Evolutionary conservation across 495 filamentous ascomycete genomes (phyloP).

Genomic region (Letharia lupina): DNA sequence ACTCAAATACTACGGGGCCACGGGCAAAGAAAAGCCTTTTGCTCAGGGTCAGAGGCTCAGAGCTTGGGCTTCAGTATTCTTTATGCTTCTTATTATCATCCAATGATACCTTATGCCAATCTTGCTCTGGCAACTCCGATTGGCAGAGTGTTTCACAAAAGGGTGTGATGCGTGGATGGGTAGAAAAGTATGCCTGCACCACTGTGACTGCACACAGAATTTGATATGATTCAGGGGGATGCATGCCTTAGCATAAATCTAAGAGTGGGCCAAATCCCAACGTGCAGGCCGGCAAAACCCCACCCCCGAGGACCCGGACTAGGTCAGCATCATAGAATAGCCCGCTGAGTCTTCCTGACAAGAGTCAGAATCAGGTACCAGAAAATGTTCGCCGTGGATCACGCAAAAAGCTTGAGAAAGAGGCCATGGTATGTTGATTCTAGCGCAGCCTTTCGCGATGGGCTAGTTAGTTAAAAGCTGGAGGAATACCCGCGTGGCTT

Average conservation of each 20-base stretch:
- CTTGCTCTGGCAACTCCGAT: background rate
- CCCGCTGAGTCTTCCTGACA: background rate
- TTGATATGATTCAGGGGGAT: constrained; percentile 5
- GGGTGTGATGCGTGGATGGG: background rate
- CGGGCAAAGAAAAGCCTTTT: background rate
- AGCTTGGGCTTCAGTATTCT: background rate
- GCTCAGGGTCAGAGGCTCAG: background rate
- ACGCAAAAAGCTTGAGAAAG: background rate
- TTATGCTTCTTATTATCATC: background rate
- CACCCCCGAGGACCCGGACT: background rate
- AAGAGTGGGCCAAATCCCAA: background rate
- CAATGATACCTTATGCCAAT: too few species aligned
- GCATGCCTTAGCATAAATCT: background rate
- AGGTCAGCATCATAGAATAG: too few species aligned
- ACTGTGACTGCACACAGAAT: background rate
- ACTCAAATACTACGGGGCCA: background rate
- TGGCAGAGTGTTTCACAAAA: background rate
- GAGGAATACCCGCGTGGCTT: background rate
- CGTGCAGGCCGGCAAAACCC: background rate
- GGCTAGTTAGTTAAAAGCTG: background rate
- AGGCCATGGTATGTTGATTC: background rate
- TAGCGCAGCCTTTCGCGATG: background rate
- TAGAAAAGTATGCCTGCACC: too few species aligned
- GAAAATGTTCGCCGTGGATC: background rate
- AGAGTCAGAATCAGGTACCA: background rate